phyloP scores from a whole-genome alignment of 139 green algal species.

The Volvox africanus region DNA sequence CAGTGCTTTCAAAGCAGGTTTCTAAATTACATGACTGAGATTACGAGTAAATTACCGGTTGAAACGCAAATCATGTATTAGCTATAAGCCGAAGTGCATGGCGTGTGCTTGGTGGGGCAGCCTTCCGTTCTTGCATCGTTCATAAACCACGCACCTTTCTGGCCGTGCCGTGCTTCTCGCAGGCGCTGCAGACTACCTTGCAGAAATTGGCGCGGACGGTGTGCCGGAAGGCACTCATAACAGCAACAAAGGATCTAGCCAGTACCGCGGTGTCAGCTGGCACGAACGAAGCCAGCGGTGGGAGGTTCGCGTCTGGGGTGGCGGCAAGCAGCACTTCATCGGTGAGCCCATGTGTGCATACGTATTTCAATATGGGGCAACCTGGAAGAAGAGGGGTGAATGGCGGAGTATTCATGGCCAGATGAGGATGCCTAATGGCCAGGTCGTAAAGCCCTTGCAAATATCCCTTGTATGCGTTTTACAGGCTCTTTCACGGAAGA shows the following conservation, averaged over 20 bases:
- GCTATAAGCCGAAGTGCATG: too few relatives aligned
- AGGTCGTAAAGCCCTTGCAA: too few relatives aligned
- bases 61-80: too few relatives aligned
- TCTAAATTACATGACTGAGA: too few relatives aligned
- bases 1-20: too few relatives aligned
- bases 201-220: slow-evolving; percentile 24
- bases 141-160: background rate
- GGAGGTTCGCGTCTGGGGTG: slow-evolving; percentile 69
- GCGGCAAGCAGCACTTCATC: slow-evolving; percentile 75
- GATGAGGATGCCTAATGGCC: too few relatives aligned
- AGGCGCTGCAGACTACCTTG: slow-evolving; percentile 45
- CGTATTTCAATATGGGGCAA: too few relatives aligned
- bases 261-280: slow-evolving; percentile 63
- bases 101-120: too few relatives aligned
- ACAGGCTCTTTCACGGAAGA: slow-evolving; percentile 58
- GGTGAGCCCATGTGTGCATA: slow-evolving; percentile 4
- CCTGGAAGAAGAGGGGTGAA: too few relatives aligned
- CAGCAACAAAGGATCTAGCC: slow-evolving; percentile 61
- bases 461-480: background rate
- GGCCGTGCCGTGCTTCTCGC: background rate
- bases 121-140: background rate
- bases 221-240: slow-evolving; percentile 23
- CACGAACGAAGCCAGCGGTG: slow-evolving; percentile 65
- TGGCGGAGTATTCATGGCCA: too few relatives aligned
- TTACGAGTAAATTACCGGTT: too few relatives aligned